A percentile compares a stretch with the other conserved stretches of the same genome.
These are phyloP conservation scores for Thymus quinquecostatus DNA, from an alignment of 257 asterid species.

Conservation along the genomic window DNA sequence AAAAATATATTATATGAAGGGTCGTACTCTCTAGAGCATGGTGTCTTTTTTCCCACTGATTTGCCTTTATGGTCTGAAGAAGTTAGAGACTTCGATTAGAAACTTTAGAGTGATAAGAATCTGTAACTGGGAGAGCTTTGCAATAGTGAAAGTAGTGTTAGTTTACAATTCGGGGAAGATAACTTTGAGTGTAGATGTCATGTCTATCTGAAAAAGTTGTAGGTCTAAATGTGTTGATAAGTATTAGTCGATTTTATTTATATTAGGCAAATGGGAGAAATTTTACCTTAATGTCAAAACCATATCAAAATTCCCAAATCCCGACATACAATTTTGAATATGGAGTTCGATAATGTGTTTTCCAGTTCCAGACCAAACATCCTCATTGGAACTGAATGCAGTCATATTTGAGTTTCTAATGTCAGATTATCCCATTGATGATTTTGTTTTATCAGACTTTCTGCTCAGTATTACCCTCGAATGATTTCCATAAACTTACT, in stretches of 20 bases:
- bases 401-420: slow-evolving; percentile 10
- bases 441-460: background rate
- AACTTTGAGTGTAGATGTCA: background rate
- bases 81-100: slow-evolving; percentile 1
- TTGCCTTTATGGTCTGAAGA: background rate
- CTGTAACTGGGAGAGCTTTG: background rate
- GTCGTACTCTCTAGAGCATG: background rate
- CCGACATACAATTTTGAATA: background rate
- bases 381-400: background rate
- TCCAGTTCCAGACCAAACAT: background rate
- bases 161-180: background rate
- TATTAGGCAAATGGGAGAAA: background rate
- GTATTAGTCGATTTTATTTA: background rate
- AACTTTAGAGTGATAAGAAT: background rate
- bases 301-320: background rate
- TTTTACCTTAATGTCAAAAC: background rate
- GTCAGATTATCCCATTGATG: slow-evolving; percentile 3
- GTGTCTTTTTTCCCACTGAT: background rate
- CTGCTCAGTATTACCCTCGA: background rate
- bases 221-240: background rate
- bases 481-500: background rate
- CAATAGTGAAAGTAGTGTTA: background rate
- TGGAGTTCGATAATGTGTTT: background rate
- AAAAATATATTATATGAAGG: background rate
- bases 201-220: background rate